Base-by-base conservation (phyloP, 2,329 filamentous ascomycete genomes). In the Fusarium keratoplasticum region DNA sequence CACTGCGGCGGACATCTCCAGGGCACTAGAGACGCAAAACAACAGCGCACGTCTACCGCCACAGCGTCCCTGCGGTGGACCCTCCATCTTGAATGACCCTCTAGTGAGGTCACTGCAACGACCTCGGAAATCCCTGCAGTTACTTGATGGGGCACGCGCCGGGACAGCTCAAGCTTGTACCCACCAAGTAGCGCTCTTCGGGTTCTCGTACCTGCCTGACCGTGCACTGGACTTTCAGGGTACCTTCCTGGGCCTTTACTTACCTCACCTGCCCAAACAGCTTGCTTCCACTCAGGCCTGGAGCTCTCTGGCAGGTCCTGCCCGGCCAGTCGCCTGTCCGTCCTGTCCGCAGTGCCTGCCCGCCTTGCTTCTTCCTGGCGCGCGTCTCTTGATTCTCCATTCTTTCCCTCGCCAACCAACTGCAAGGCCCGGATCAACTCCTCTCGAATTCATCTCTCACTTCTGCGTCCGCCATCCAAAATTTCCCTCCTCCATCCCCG, bases 321-420 rank as follows among this genome's bases (percentile, higher is more conserved):
- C 69, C 69, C 64, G 54, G 61, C 64, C 42, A 69, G 66, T 47
- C 38, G 61, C 31, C 54, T 31, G 61, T 50, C 62, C 52, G 11
- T 20, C 36, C n/a, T 38, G 22, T 61, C 25, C 13, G 14, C 61
- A 42, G 55, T 44, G 58, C 66, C 52, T 72, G 67, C 66, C 60
- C 68, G 58, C 69, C 70, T 75, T 73, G 70, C 72, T 75, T 75
- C 65, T 70, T 75, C 64, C 50, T 75, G 70, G 73, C 72, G 73
- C 73, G 72, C 64, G 72, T 75, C 64, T 66, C 69, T 66, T 60
- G 20, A 29, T 71, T 75, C 73, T 69, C 72, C 72, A 75, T 75
- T 75, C 73, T 75, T 75, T 75, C 72, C 73, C 73, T 73, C 63
- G 72, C 69, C 72, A 75, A 75, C 66, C 72, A 73, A 70, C 63